phyloP scores from a whole-genome alignment of 176 grass and related monocot species.

The Zea luxurians region DNA sequence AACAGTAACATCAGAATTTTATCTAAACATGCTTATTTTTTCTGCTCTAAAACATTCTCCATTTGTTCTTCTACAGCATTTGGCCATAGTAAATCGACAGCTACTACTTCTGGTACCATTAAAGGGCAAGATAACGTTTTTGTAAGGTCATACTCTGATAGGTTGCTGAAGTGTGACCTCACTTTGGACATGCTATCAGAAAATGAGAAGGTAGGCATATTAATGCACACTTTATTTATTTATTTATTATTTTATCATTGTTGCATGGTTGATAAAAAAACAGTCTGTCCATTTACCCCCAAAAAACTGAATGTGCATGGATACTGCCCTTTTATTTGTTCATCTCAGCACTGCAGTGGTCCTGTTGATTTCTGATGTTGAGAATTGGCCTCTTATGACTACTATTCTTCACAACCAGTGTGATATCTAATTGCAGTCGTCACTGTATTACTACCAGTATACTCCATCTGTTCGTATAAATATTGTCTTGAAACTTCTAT shows the following conservation, averaged over 20 bases:
- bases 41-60: constrained; percentile 17
- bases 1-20: no score
- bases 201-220: constrained; percentile 71
- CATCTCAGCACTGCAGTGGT: constrained; percentile 22
- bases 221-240: neutral
- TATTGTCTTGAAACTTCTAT: constrained; percentile 3
- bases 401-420: neutral
- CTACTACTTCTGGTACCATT: constrained; percentile 28
- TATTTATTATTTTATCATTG: neutral
- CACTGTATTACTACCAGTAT: constrained; percentile 9
- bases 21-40: constrained; percentile 11
- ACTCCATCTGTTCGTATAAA: constrained; percentile 12
- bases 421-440: constrained; percentile 15
- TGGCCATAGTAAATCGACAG: constrained; percentile 53
- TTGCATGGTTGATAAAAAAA: neutral
- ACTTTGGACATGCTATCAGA: constrained; percentile 82
- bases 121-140: constrained; percentile 51
- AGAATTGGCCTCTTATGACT: constrained; percentile 5
- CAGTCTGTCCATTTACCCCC: constrained; percentile 11
- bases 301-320: neutral
- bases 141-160: constrained; percentile 58
- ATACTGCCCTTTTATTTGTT: constrained; percentile 1
- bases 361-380: constrained; percentile 13
- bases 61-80: constrained; percentile 48
- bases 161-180: constrained; percentile 59